These are phyloP conservation scores for Diddensiella santjacobensis DNA, from an alignment of 805 yeast genomes.

Conservation along the genomic window DNA sequence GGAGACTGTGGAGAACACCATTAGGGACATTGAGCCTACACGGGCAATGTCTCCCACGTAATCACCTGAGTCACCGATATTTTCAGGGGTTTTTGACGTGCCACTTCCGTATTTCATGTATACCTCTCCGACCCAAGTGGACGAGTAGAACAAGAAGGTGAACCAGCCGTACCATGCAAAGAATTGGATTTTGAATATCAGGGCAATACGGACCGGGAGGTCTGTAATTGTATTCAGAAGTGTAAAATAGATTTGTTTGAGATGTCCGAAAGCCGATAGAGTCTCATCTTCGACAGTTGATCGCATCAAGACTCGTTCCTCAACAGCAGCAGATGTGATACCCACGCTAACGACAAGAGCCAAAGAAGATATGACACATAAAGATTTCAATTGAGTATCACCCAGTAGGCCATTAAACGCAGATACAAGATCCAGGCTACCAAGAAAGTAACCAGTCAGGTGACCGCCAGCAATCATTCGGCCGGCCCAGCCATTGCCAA, in stretches of 20 bases:
- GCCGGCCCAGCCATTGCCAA: constrained; percentile 68
- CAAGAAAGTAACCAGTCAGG: constrained; percentile 52
- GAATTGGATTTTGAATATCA: constrained; percentile 54
- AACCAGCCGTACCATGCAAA: constrained; percentile 72
- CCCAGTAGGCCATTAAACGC: constrained; percentile 40
- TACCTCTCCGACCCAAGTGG: constrained; percentile 63
- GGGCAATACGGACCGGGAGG: constrained; percentile 48
- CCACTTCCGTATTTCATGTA: constrained; percentile 38
- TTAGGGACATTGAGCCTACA: constrained; percentile 33
- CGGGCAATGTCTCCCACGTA: constrained; percentile 32
- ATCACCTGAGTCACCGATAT: constrained; percentile 27
- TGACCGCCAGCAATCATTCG: constrained; percentile 60
- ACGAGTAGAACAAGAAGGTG: constrained; percentile 60
- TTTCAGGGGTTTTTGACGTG: neutral
- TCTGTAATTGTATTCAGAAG: constrained; percentile 16
- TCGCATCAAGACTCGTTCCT: constrained; percentile 45
- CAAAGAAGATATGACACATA: constrained; percentile 43
- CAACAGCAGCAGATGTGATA: constrained; percentile 41
- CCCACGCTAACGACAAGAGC: constrained; percentile 41
- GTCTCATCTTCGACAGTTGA: neutral
- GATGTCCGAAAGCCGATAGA: constrained; percentile 1
- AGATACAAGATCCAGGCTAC: constrained; percentile 44
- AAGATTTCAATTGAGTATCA: constrained; percentile 48
- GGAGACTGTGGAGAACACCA: constrained; percentile 46
- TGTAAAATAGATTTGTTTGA: constrained; percentile 12